phyloP scores from a whole-genome alignment of 2,329 filamentous ascomycete species.

The Curvularia hawaiiensis region DNA sequence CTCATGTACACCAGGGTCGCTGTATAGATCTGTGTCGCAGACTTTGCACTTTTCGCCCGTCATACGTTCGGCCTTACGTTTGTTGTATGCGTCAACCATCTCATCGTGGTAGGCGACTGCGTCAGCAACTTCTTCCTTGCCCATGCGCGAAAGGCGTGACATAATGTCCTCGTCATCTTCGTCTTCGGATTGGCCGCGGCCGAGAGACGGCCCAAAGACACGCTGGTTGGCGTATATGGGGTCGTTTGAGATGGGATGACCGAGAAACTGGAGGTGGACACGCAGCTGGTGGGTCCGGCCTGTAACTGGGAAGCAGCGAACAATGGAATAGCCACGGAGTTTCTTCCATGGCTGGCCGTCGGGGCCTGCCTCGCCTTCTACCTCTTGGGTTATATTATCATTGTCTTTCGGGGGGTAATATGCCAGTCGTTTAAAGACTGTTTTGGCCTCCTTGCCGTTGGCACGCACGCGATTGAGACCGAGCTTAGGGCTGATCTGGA shows the following conservation, averaged over 20 bases:
- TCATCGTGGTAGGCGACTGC: constrained; percentile 93
- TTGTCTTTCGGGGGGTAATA: constrained; percentile 73
- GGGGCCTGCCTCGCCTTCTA: constrained; percentile 27
- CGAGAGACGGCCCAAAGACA: constrained; percentile 85
- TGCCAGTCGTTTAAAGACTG: constrained; percentile 89
- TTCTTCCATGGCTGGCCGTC: constrained; percentile 57
- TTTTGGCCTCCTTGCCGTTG: constrained; percentile 86
- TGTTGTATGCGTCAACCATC: constrained; percentile 88
- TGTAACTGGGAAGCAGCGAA: constrained; percentile 90
- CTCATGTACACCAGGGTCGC: constrained; percentile 88
- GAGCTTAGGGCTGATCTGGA: constrained; percentile 92
- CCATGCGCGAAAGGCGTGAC: constrained; percentile 82
- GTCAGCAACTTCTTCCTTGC: constrained; percentile 89
- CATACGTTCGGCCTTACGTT: constrained; percentile 90
- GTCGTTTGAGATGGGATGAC: constrained; percentile 95
- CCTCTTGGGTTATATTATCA: constrained; percentile 12
- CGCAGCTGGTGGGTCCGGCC: constrained; percentile 94
- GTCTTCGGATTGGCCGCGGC: constrained; percentile 67
- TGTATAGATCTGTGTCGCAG: constrained; percentile 89
- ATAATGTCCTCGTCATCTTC: constrained; percentile 91
- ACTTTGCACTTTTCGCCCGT: constrained; percentile 81
- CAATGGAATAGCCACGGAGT: constrained; percentile 83
- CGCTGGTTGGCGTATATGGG: constrained; percentile 95
- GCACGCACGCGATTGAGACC: constrained; percentile 94
- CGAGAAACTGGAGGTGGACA: constrained; percentile 92